A percentile compares a stretch with the other conserved stretches of the same genome.
Evolutionary conservation across 139 green algal species (phyloP).

Genomic region (Chlorella sp.): DNA sequence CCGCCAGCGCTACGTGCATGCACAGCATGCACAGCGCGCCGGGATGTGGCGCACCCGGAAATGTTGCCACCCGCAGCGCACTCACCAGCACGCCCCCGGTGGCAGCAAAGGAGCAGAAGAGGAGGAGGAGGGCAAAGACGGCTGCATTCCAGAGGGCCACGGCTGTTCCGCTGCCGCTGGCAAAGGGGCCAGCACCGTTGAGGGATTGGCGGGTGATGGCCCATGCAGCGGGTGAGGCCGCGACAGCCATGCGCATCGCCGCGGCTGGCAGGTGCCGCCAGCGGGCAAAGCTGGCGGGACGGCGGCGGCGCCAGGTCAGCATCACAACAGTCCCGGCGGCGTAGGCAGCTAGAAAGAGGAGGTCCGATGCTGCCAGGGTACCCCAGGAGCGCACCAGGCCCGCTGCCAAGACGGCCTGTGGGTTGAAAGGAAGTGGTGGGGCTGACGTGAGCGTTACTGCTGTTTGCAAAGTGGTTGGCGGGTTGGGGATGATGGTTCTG

Average conservation of each 20-base stretch:
- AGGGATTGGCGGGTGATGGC: background rate
- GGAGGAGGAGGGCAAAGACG: background rate
- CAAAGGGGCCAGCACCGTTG: background rate
- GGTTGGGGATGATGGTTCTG: too few relatives aligned
- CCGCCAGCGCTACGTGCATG: too few relatives aligned
- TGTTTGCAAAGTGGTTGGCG: too few relatives aligned
- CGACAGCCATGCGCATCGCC: background rate
- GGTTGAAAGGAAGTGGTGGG: background rate
- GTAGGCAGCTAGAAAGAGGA: background rate
- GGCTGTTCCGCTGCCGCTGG: background rate
- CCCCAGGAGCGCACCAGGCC: background rate
- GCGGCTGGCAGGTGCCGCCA: conserved; percentile 5
- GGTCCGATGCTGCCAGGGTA: background rate
- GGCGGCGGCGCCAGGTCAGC: background rate
- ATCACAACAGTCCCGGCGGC: background rate
- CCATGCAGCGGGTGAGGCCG: conserved; percentile 5
- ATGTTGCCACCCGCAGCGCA: too few relatives aligned
- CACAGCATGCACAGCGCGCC: background rate
- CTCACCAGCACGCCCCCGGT: conserved; percentile 20
- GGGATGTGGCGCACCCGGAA: too few relatives aligned
- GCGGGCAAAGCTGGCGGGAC: background rate
- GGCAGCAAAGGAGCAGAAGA: conserved; percentile 3
- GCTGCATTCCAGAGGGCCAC: background rate
- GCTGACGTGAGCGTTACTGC: too few relatives aligned
- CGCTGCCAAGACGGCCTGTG: background rate